A percentile compares a stretch with the other conserved stretches of the same genome.
Conservation (phyloP, 208 protist species). For the Leptomonas pyrrhocoris region DNA sequence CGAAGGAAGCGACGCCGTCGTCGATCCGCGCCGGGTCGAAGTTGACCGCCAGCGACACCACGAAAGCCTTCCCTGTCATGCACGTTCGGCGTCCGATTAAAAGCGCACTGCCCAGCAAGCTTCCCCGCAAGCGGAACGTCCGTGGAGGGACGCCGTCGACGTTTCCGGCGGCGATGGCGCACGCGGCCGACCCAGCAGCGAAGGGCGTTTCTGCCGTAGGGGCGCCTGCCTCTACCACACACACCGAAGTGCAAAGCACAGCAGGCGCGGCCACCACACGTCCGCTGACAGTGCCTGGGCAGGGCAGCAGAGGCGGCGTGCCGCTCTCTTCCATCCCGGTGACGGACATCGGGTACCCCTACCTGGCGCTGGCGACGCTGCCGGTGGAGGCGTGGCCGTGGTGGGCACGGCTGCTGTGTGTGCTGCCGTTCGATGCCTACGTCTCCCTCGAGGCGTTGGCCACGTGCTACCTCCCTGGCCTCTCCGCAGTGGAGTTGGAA, state of each 20-base stretch:
- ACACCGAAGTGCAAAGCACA: too few relatives aligned
- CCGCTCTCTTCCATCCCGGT: slow-evolving; percentile 9
- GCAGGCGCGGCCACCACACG: not conserved
- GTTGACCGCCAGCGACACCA: slow-evolving; percentile 27
- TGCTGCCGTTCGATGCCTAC: slow-evolving; percentile 28
- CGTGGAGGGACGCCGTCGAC: not conserved
- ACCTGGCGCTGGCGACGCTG: slow-evolving; percentile 21
- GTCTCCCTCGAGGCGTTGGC: slow-evolving; percentile 9
- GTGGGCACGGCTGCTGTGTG: slow-evolving; percentile 30
- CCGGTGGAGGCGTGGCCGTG: slow-evolving; percentile 29
- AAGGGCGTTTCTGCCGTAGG: not conserved
- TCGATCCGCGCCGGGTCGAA: not conserved
- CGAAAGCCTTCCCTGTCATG: slow-evolving; percentile 32
- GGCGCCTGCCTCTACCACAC: not conserved
- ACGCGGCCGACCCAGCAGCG: not conserved
- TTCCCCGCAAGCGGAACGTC: not conserved
- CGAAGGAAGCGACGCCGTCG: not conserved
- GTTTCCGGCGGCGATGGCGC: not conserved
- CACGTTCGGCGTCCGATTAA: slow-evolving; percentile 24
- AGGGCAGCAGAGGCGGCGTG: not conserved
- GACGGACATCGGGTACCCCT: slow-evolving; percentile 32
- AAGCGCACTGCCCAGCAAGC: slow-evolving; percentile 10
- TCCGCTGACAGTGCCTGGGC: too few relatives aligned
- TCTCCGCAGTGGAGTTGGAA: not conserved
- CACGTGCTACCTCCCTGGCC: not conserved